phyloP scores from a whole-genome alignment of 2,329 filamentous ascomycete genomes.

The Dactylonectria macrodidyma region DNA sequence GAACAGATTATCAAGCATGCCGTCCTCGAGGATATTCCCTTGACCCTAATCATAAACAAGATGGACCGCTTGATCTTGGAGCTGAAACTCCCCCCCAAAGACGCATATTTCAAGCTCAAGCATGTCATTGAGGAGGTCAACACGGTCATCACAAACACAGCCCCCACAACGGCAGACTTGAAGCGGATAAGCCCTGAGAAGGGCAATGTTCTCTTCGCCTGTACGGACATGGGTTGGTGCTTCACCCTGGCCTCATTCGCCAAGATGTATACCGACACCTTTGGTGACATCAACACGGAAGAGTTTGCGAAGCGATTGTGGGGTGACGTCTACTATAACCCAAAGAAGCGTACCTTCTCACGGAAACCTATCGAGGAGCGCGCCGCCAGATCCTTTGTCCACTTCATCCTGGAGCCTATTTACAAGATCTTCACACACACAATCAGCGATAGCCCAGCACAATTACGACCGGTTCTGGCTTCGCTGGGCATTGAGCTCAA shows the following conservation, averaged over 20 bases:
- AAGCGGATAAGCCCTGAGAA: slow-evolving; percentile 93
- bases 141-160: slow-evolving; percentile 89
- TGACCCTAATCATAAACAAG: slow-evolving; percentile 96
- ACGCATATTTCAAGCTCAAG: slow-evolving; percentile 99
- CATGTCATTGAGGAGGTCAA: slow-evolving; percentile 99
- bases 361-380: slow-evolving; percentile 86
- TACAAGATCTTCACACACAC: slow-evolving; percentile 98
- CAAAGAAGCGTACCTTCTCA: slow-evolving; percentile 90
- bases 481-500: slow-evolving; percentile 89
- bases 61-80: slow-evolving; percentile 96
- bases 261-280: slow-evolving; percentile 94
- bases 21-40: slow-evolving; percentile 87
- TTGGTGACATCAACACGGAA: slow-evolving; percentile 83
- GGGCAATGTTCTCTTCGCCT: slow-evolving; percentile 98
- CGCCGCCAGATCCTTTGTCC: slow-evolving; percentile 89
- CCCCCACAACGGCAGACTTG: slow-evolving; percentile 84
- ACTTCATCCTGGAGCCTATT: slow-evolving; percentile 95
- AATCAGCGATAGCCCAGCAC: slow-evolving; percentile 89
- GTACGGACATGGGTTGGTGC: slow-evolving; percentile 94
- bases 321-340: slow-evolving; percentile 98
- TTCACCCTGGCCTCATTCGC: slow-evolving; percentile 96
- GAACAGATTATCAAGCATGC: slow-evolving; percentile 98
- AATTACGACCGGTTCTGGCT: slow-evolving; percentile 84
- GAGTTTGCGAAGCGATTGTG: slow-evolving; percentile 91
- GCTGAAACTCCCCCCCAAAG: slow-evolving; percentile 91